These are phyloP conservation scores for Pseudogymnoascus sp. DNA, from an alignment of 2,329 filamentous ascomycete species.

Conservation along the genomic window DNA sequence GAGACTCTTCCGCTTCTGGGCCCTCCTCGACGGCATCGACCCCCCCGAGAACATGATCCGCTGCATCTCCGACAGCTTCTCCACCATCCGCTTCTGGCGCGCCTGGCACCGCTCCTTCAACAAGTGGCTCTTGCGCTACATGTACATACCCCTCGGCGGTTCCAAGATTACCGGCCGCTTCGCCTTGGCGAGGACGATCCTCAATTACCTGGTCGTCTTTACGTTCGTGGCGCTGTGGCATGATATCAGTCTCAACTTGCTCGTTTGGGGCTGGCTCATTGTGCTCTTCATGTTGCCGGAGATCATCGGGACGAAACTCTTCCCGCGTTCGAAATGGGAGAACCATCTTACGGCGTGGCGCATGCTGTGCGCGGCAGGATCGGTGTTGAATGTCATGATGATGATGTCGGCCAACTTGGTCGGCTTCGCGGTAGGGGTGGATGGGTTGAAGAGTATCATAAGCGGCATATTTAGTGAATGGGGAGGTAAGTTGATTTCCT, in stretches of 20 bases:
- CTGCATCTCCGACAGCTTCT: conserved; percentile 93
- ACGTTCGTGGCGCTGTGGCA: conserved; percentile 98
- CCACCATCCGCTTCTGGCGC: conserved; percentile 85
- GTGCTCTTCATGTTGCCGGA: conserved; percentile 92
- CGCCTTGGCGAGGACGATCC: conserved; percentile 49
- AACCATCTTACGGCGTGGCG: conserved; percentile 65
- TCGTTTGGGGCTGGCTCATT: conserved; percentile 96
- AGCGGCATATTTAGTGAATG: conserved; percentile 68
- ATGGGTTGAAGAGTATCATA: conserved; percentile 73
- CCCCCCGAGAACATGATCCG: conserved; percentile 97
- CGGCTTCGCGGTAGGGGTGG: conserved; percentile 85
- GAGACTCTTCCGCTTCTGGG: conserved; percentile 98
- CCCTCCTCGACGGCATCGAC: conserved; percentile 81
- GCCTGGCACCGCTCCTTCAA: conserved; percentile 95
- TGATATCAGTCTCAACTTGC: conserved; percentile 81
- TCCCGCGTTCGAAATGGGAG: conserved; percentile 65
- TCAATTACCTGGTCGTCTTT: conserved; percentile 79
- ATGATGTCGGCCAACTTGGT: conserved; percentile 95
- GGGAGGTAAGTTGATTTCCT: conserved; percentile 44
- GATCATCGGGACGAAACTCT: conserved; percentile 61
- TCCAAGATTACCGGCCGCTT: conserved; percentile 41
- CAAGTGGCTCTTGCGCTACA: conserved; percentile 86
- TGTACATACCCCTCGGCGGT: conserved; percentile 87
- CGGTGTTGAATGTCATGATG: conserved; percentile 78
- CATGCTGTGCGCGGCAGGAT: conserved; percentile 71